These are phyloP conservation scores for Xylariaceae sp. DNA, from an alignment of 2,329 filamentous ascomycete species.

Conservation along the genomic window DNA sequence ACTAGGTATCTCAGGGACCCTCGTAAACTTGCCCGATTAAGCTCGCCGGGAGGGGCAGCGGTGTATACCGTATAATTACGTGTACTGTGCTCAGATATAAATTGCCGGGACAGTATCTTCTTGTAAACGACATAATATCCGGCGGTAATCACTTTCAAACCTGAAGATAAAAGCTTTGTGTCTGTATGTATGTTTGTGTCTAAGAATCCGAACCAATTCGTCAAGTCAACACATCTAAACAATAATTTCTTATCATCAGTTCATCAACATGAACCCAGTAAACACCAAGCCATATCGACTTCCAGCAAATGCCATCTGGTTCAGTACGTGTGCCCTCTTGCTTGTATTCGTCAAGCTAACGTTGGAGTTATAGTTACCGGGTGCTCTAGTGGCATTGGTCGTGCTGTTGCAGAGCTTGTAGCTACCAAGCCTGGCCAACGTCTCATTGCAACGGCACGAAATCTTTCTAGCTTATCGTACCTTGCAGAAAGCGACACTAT, in stretches of 20 bases:
- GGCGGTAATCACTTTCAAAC: background rate
- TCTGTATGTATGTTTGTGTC: background rate
- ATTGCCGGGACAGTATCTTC: background rate
- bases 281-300: constrained; percentile 28
- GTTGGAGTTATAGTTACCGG: constrained; percentile 18
- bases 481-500: constrained; percentile 10
- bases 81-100: too few relatives aligned
- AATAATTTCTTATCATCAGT: background rate
- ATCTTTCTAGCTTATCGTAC: constrained; percentile 17
- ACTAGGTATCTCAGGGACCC: too few relatives aligned
- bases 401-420: constrained; percentile 22
- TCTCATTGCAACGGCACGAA: constrained; percentile 26
- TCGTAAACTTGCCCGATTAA: constrained; percentile 14
- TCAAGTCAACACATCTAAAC: background rate
- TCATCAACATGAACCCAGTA: constrained; percentile 22
- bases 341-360: background rate
- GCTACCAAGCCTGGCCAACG: constrained; percentile 20
- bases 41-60: constrained; percentile 7
- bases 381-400: constrained; percentile 29
- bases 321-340: constrained; percentile 3
- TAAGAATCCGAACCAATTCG: background rate
- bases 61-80: background rate
- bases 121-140: background rate
- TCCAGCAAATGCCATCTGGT: constrained; percentile 24
- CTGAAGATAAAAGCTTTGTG: background rate